Conservation (phyloP, 2,329 filamentous ascomycete genomes). For the Aureobasidium sp. region DNA sequence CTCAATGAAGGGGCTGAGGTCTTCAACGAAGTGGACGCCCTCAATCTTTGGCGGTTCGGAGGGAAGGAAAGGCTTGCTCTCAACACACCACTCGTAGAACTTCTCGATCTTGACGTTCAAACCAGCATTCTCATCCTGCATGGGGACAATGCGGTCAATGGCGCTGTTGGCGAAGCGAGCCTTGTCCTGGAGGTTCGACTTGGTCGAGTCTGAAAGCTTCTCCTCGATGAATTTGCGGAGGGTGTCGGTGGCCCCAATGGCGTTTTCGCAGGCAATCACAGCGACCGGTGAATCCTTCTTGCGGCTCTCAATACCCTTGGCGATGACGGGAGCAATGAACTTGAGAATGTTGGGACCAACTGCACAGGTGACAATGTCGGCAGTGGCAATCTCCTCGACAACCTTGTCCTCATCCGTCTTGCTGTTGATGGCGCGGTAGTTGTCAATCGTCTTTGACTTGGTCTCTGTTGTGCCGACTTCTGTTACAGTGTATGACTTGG, state of each 20-base stretch:
- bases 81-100: slow-evolving; percentile 99
- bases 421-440: slow-evolving; percentile 96
- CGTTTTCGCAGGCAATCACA: slow-evolving; percentile 97
- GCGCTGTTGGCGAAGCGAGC: slow-evolving; percentile 95
- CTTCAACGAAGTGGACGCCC: slow-evolving; percentile 86
- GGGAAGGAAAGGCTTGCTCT: slow-evolving; percentile 73
- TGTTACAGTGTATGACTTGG: slow-evolving; percentile 79
- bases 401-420: slow-evolving; percentile 75
- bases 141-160: slow-evolving; percentile 95
- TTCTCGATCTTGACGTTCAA: slow-evolving; percentile 94
- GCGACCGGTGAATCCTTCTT: slow-evolving; percentile 62
- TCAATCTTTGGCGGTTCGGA: slow-evolving; percentile 66
- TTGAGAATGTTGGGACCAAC: slow-evolving; percentile 94
- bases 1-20: slow-evolving; percentile 94
- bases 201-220: slow-evolving; percentile 62
- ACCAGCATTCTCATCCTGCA: slow-evolving; percentile 71
- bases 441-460: slow-evolving; percentile 73
- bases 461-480: slow-evolving; percentile 85
- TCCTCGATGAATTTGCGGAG: slow-evolving; percentile 67
- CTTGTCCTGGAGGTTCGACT: slow-evolving; percentile 62
- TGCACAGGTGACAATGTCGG: slow-evolving; percentile 90
- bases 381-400: slow-evolving; percentile 75
- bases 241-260: slow-evolving; percentile 87
- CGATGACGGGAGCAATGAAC: slow-evolving; percentile 92
- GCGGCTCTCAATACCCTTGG: slow-evolving; percentile 81